Evolutionary conservation across 169 alveolate species (phyloP).

Genomic region (Eimeria falciformis): DNA sequence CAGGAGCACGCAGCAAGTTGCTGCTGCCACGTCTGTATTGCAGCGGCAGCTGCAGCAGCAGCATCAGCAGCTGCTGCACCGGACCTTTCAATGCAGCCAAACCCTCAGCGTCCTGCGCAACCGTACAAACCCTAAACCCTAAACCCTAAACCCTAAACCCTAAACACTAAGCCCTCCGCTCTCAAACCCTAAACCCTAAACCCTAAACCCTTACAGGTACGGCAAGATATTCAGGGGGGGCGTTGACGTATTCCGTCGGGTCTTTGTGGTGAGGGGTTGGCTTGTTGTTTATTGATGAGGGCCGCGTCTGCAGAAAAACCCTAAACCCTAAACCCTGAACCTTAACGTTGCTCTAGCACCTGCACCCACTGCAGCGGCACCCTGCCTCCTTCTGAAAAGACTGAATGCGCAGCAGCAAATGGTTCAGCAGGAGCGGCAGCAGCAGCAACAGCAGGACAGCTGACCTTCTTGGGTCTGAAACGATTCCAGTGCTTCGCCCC

Average conservation of each 20-base stretch:
- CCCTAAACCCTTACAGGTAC: slow-evolving; percentile 60
- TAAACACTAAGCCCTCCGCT: slow-evolving; percentile 22
- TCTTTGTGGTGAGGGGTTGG: slow-evolving; percentile 28
- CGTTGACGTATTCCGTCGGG: slow-evolving; percentile 38
- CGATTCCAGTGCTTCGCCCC: slow-evolving; percentile 71
- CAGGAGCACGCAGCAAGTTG: slow-evolving; percentile 20
- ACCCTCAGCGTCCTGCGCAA: not conserved
- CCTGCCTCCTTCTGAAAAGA: too few relatives aligned
- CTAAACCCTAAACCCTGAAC: slow-evolving; percentile 11
- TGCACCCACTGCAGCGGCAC: not conserved
- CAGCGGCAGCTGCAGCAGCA: slow-evolving; percentile 52
- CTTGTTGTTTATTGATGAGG: slow-evolving; percentile 56
- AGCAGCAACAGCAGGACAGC: slow-evolving; percentile 22
- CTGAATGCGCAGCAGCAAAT: slow-evolving; percentile 23
- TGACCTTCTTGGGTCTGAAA: slow-evolving; percentile 51
- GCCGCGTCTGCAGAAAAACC: slow-evolving; percentile 55
- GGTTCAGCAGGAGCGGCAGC: slow-evolving; percentile 9
- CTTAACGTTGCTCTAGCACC: not conserved
- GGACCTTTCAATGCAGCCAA: slow-evolving; percentile 1
- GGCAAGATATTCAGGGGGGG: slow-evolving; percentile 65
- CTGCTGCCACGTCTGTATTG: not conserved
- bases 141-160: slow-evolving; percentile 33
- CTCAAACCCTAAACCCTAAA: slow-evolving; percentile 47
- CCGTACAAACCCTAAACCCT: not conserved
- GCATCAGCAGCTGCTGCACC: slow-evolving; percentile 52